Evolutionary conservation across 768 basidiomycete genomes (phyloP).

Genomic region (Suillus luteus): DNA sequence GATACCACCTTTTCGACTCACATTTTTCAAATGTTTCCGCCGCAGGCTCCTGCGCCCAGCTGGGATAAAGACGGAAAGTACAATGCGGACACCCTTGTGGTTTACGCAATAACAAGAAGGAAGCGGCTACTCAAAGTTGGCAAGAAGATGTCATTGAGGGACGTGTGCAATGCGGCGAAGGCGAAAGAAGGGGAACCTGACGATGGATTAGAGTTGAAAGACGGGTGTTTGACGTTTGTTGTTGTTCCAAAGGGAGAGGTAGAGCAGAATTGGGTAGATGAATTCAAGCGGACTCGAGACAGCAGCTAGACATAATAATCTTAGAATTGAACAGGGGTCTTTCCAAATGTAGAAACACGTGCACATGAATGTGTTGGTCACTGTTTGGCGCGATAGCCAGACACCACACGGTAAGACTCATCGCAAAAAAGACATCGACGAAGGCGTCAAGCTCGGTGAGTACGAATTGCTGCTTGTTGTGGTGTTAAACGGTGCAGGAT

Average conservation of each 20-base stretch:
- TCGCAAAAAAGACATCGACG: slow-evolving; percentile 42
- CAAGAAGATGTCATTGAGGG: slow-evolving; percentile 82
- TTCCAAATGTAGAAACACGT: slow-evolving; percentile 2
- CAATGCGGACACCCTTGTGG: slow-evolving; percentile 56
- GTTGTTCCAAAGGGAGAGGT: slow-evolving; percentile 75
- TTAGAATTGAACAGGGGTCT: neutral
- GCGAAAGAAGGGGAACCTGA: slow-evolving; percentile 55
- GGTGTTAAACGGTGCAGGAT: slow-evolving; percentile 15
- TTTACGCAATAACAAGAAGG: slow-evolving; percentile 81
- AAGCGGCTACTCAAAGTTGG: slow-evolving; percentile 88
- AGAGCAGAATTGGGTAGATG: slow-evolving; percentile 85
- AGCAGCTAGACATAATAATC: slow-evolving; percentile 8
- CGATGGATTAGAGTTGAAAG: slow-evolving; percentile 86
- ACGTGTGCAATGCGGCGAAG: slow-evolving; percentile 68
- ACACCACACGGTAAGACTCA: slow-evolving; percentile 14
- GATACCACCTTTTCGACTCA: slow-evolving; percentile 80
- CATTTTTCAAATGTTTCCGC: slow-evolving; percentile 82
- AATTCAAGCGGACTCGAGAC: slow-evolving; percentile 68
- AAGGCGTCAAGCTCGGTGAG: slow-evolving; percentile 73
- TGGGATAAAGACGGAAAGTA: slow-evolving; percentile 84
- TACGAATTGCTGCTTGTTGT: slow-evolving; percentile 39
- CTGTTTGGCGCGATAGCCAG: slow-evolving; percentile 30
- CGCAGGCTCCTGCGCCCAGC: slow-evolving; percentile 56
- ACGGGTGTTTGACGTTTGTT: slow-evolving; percentile 78
- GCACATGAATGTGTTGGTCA: slow-evolving; percentile 23